Evolutionary conservation across 768 basidiomycete species (phyloP).

Genomic region (Tylopilus subfusipes): DNA sequence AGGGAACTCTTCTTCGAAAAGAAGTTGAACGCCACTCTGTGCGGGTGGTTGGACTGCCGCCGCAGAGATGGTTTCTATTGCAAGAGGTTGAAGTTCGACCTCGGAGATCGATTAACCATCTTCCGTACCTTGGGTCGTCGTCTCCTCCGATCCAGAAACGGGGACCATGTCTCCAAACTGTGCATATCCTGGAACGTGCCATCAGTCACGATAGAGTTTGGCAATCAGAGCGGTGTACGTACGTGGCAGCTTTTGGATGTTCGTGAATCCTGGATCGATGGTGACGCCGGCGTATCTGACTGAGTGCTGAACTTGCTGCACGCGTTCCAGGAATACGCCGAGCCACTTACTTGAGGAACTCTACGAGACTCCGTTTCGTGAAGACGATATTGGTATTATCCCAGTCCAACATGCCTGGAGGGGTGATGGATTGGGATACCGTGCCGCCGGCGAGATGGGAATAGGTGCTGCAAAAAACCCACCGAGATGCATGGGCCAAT

Average conservation of each 20-base stretch:
- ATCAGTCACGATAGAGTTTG: not conserved
- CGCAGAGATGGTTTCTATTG: conserved; percentile 12
- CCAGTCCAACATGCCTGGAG: conserved; percentile 75
- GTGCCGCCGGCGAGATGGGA: not conserved
- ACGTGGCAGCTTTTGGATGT: conserved; percentile 77
- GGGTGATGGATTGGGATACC: not conserved
- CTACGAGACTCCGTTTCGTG: conserved; percentile 71
- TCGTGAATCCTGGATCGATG: conserved; percentile 71
- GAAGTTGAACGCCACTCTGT: not conserved
- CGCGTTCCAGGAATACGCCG: not conserved
- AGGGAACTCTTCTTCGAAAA: conserved; percentile 38
- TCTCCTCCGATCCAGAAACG: conserved; percentile 21
- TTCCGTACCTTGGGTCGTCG: conserved; percentile 20
- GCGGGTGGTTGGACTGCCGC: conserved; percentile 1
- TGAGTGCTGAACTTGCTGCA: conserved; percentile 25
- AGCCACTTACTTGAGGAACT: conserved; percentile 65
- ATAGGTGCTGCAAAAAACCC: conserved; percentile 12
- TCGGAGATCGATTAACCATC: not conserved
- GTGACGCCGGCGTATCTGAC: conserved; percentile 69
- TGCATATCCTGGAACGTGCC: conserved; percentile 53
- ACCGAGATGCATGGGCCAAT: conserved; percentile 72
- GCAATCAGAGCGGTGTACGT: conserved; percentile 17
- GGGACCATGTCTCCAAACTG: conserved; percentile 55
- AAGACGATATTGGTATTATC: conserved; percentile 73
- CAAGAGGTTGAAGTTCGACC: not conserved